Percentiles rank a stretch among this genome's conserved stretches.
Conservation (phyloP, 257 asterid genomes). For the Schizonepeta tenuifolia region DNA sequence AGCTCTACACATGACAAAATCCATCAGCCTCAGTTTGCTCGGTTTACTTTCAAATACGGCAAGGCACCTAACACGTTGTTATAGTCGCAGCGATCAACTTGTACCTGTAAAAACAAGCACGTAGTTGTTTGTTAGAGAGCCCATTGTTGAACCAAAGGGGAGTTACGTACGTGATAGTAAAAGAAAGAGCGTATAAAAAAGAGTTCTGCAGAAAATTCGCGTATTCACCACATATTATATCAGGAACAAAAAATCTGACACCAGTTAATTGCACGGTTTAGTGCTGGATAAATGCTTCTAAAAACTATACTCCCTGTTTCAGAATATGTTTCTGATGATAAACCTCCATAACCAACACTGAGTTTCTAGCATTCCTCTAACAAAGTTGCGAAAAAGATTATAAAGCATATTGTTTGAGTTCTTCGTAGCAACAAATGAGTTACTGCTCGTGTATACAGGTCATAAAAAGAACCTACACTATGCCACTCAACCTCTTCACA, state of each 20-base stretch:
- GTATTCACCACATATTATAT: background rate
- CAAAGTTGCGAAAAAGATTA: background rate
- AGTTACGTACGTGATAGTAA: background rate
- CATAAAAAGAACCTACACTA: background rate
- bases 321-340: background rate
- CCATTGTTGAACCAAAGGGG: background rate
- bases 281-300: background rate
- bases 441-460: background rate
- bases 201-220: background rate
- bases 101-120: slow-evolving; percentile 52
- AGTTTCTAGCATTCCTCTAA: too few relatives aligned
- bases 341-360: background rate
- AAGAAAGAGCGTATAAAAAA: background rate
- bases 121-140: background rate
- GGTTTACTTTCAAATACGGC: slow-evolving; percentile 92
- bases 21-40: slow-evolving; percentile 55
- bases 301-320: background rate
- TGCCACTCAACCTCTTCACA: background rate
- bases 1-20: slow-evolving; percentile 32
- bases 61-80: slow-evolving; percentile 90
- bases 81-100: slow-evolving; percentile 92
- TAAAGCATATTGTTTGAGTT: background rate
- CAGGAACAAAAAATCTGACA: background rate
- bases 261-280: background rate
- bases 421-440: background rate